Base-by-base conservation (phyloP, 1,284 basidiomycete genomes). In the Ustilago crameri region DNA sequence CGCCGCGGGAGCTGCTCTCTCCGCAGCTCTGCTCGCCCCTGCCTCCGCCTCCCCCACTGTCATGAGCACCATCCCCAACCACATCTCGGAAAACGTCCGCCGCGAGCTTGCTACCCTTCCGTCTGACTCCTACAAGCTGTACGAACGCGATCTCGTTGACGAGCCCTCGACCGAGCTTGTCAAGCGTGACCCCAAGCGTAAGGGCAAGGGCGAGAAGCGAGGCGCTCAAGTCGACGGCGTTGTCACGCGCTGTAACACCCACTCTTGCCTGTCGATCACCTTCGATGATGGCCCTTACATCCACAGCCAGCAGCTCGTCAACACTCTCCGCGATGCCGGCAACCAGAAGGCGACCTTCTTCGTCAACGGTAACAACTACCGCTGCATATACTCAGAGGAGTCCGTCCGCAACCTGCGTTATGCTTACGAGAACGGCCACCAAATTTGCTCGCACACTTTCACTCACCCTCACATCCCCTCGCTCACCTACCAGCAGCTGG, bases 271-370 rank as follows among this genome's bases (percentile, higher is more conserved):
- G 27, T 62, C 67, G 8, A 59, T 76, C 26, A 78, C 75, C 23
- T 80, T 79, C 22, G 78, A 80, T 58, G 78, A 80, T 41, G 78
- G 78, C 0, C 76, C 78, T 8, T 79, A 79, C 67, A 42, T 9
- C 0, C 58, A 45, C 35, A 47, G 70, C 38, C 24, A 26, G 12
- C 68, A 68, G 50, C 40, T 80, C 20, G 66, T 65, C 51, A 35
- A 77, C 52, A 51, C 53, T 18, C 43, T 77, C 32, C 51, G 18
- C 27, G 41, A 58, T n/a, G 60, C 51, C 10, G 58, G 58, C n/a
- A 56, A 60, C 27, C 51, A 59, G 20, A 77, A 74, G 51, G 66
- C 51, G 1, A 79, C 74, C 17, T 80, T 76, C 59, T 79, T 80
- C 20, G 75, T 80, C 51, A 80, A 80, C 56, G 75, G 74, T 30